Evolutionary conservation across 768 basidiomycete genomes (phyloP).

Genomic region (Chalciporus sphaerocephalus): DNA sequence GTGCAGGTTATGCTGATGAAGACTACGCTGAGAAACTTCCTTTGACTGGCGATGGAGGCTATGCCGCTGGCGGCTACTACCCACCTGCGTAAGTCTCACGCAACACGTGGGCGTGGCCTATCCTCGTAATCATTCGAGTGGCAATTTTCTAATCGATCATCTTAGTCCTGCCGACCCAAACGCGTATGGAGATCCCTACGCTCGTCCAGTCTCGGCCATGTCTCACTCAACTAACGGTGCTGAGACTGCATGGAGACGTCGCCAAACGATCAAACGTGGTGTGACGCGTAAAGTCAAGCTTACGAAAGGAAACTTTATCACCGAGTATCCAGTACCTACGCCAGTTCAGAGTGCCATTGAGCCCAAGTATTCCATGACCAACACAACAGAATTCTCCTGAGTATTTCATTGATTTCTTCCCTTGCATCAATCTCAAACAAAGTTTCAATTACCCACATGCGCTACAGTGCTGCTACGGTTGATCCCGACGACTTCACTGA

Average conservation of each 20-base stretch:
- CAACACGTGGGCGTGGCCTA: neutral
- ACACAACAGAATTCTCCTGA: slow-evolving; percentile 87
- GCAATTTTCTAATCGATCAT: slow-evolving; percentile 8
- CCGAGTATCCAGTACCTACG: slow-evolving; percentile 84
- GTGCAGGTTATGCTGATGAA: slow-evolving; percentile 53
- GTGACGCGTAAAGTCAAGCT: slow-evolving; percentile 94
- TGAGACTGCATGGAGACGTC: slow-evolving; percentile 63
- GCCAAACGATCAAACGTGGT: slow-evolving; percentile 88
- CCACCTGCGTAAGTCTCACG: slow-evolving; percentile 59
- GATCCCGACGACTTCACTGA: slow-evolving; percentile 87
- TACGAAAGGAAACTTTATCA: slow-evolving; percentile 89
- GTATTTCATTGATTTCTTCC: slow-evolving; percentile 25
- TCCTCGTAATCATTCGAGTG: neutral
- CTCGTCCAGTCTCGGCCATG: slow-evolving; percentile 47
- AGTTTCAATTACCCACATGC: slow-evolving; percentile 60
- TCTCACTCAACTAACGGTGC: slow-evolving; percentile 53
- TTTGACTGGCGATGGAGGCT: slow-evolving; percentile 54
- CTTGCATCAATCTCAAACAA: neutral
- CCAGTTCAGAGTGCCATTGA: slow-evolving; percentile 82
- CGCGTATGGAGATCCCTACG: slow-evolving; percentile 64
- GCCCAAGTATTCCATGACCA: slow-evolving; percentile 64
- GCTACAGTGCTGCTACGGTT: slow-evolving; percentile 87
- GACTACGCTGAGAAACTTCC: slow-evolving; percentile 77
- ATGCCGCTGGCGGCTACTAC: slow-evolving; percentile 59
- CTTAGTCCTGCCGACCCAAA: slow-evolving; percentile 51